A percentile compares a stretch with the other conserved stretches of the same genome.
Evolutionary conservation across 1,139 yeast species (phyloP).

Genomic region (Blastobotrys elegans): DNA sequence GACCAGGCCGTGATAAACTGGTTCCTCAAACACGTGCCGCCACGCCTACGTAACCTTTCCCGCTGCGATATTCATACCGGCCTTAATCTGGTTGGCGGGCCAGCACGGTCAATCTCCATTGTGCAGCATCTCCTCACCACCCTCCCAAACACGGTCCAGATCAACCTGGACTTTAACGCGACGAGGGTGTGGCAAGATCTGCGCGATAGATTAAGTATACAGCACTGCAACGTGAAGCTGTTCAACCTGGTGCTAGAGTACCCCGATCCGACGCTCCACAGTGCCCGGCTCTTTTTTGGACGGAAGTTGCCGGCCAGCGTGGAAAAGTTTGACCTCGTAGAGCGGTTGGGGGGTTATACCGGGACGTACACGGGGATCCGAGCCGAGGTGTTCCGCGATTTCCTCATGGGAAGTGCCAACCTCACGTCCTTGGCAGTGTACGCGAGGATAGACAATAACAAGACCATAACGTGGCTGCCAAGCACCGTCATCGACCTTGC

Average conservation of each 20-base stretch:
- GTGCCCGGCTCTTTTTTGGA: slow-evolving; percentile 2
- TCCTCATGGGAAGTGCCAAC: not conserved
- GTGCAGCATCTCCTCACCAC: not conserved
- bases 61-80: slow-evolving; percentile 6
- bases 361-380: not conserved
- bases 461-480: slow-evolving; percentile 7
- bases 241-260: not conserved
- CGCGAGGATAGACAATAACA: slow-evolving; percentile 5
- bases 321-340: not conserved
- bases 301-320: not conserved
- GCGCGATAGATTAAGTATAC: not conserved
- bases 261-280: not conserved
- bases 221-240: not conserved
- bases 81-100: not conserved
- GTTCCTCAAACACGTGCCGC: slow-evolving; percentile 1
- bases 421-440: not conserved
- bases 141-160: not conserved
- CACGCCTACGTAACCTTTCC: not conserved
- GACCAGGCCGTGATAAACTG: slow-evolving; percentile 5
- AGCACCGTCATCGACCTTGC: slow-evolving; percentile 3
- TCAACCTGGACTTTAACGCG: slow-evolving; percentile 1
- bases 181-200: slow-evolving; percentile 1
- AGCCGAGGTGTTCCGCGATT: slow-evolving; percentile 5
- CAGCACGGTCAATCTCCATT: not conserved
- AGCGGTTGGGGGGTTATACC: not conserved